These are phyloP conservation scores for Aureobasidium leucospermi DNA, from an alignment of 2,329 filamentous ascomycete genomes.

Conservation along the genomic window DNA sequence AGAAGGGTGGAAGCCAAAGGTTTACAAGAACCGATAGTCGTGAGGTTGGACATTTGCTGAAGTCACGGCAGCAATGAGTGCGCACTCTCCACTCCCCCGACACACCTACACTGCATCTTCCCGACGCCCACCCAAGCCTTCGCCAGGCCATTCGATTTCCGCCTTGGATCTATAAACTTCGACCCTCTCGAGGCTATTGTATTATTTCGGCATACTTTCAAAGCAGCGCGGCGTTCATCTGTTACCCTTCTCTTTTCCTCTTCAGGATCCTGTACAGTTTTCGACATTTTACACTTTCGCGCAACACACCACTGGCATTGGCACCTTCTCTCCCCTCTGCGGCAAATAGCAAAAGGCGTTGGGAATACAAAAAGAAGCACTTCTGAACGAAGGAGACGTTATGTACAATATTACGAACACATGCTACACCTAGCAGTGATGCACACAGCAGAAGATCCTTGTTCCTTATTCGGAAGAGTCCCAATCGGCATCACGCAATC, in stretches of 20 bases:
- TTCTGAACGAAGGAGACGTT: not conserved
- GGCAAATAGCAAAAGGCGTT: not conserved
- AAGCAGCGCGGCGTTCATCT: slow-evolving; percentile 8
- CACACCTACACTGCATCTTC: not conserved
- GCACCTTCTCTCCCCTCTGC: slow-evolving; percentile 1
- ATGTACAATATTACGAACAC: slow-evolving; percentile 8
- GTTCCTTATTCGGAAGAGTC: no score
- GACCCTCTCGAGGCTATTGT: not conserved
- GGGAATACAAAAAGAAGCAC: not conserved
- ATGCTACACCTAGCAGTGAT: not conserved
- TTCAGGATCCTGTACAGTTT: not conserved
- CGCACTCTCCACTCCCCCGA: not conserved
- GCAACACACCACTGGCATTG: not conserved
- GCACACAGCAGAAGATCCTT: not conserved
- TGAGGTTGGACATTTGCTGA: slow-evolving; percentile 12
- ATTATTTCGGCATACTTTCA: slow-evolving; percentile 11
- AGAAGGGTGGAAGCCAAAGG: slow-evolving; percentile 88
- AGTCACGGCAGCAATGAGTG: slow-evolving; percentile 11
- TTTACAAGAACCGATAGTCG: slow-evolving; percentile 73
- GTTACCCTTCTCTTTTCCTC: not conserved
- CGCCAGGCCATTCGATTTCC: not conserved
- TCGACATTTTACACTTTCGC: not conserved
- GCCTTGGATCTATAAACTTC: not conserved
- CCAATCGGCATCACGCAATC: no score
- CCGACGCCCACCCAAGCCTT: not conserved